phyloP scores from a whole-genome alignment of 306 rosid genomes.

The Dryas drummondii region DNA sequence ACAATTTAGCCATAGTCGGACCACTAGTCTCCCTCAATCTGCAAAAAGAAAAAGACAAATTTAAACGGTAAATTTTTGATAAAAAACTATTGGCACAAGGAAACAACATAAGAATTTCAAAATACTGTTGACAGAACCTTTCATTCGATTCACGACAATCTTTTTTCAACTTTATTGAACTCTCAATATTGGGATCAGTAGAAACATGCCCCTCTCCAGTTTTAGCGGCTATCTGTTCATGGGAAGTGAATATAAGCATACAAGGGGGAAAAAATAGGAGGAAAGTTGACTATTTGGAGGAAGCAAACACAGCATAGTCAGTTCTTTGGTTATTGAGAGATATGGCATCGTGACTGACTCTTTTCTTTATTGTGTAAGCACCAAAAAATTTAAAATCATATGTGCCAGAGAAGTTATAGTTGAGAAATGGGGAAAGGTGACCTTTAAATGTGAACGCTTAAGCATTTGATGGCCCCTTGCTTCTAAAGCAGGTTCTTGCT shows the following conservation, averaged over 20 bases:
- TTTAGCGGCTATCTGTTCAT: constrained; percentile 40
- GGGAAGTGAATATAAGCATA: background rate
- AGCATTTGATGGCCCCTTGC: constrained; percentile 21
- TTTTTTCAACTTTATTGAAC: constrained; percentile 30
- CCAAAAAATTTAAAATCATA: background rate
- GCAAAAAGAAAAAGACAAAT: background rate
- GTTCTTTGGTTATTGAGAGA: too few species aligned
- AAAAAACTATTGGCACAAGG: background rate
- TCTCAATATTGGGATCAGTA: constrained; percentile 27
- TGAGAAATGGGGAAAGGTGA: background rate
- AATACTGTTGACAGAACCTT: constrained; percentile 42
- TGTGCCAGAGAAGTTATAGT: background rate
- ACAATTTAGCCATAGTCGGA: constrained; percentile 27
- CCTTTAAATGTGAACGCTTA: constrained; percentile 6
- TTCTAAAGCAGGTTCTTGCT: constrained; percentile 30
- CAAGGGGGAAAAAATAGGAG: background rate
- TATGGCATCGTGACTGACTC: background rate
- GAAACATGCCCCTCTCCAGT: constrained; percentile 23
- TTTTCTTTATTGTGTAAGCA: too few species aligned
- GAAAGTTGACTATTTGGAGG: too few species aligned
- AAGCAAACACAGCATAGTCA: too few species aligned
- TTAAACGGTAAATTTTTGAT: background rate
- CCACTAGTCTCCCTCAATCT: constrained; percentile 44
- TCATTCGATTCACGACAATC: constrained; percentile 48
- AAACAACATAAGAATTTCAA: background rate